Percentiles rank a stretch among this genome's conserved stretches.
phyloP scores from a whole-genome alignment of 106 monocot genomes.

The Platanthera zijinensis region DNA sequence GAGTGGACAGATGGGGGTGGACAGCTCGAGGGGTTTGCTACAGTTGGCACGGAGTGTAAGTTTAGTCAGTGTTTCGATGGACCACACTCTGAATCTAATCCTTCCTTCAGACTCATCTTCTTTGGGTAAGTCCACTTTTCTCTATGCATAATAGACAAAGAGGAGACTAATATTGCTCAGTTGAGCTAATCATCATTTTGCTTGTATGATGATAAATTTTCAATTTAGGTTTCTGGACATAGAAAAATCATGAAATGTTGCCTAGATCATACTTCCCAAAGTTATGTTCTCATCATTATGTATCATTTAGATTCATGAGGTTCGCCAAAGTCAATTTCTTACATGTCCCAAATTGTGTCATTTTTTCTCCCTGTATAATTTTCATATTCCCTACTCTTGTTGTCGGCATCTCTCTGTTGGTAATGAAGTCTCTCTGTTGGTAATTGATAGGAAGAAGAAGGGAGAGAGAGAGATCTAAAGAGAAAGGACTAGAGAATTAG shows the following conservation, averaged over 20 bases:
- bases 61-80: slow-evolving; percentile 64
- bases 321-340: background rate
- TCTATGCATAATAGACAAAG: background rate
- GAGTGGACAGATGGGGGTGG: slow-evolving; percentile 36
- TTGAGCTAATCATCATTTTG: background rate
- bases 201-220: no score
- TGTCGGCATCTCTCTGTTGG: background rate
- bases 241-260: no score
- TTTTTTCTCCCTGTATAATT: background rate
- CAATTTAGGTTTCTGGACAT: no score
- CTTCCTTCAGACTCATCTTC: slow-evolving; percentile 60
- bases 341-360: background rate
- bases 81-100: slow-evolving; percentile 70
- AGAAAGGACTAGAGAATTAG: no score
- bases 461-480: no score
- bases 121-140: slow-evolving; percentile 26
- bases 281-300: no score
- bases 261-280: no score
- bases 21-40: slow-evolving; percentile 50
- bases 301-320: no score
- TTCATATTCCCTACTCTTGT: background rate
- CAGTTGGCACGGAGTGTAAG: slow-evolving; percentile 89
- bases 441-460: no score
- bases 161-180: background rate
- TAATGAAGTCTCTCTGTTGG: no score